These are phyloP conservation scores for Euphorbia schlechtendalii DNA, from an alignment of 441 rosid genomes.

Conservation along the genomic window DNA sequence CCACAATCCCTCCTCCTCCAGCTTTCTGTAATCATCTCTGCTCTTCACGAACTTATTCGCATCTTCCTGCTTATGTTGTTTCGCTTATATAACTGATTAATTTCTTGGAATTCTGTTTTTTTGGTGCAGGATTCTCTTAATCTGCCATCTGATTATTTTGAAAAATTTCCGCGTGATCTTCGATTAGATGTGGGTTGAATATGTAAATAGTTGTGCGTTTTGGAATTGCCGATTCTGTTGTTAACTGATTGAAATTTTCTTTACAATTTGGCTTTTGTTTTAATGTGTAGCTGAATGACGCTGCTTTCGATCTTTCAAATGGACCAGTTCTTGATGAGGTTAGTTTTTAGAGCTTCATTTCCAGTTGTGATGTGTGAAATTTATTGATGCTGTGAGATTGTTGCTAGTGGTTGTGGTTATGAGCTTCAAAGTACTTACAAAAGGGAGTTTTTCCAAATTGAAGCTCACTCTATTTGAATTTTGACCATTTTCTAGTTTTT, in stretches of 20 bases:
- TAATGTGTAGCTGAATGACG: constrained; percentile 64
- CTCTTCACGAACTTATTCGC: background rate
- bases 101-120: background rate
- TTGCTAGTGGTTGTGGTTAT: background rate
- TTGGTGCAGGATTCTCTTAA: constrained; percentile 64
- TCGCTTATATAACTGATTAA: background rate
- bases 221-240: too few relatives aligned
- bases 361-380: background rate
- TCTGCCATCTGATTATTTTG: constrained; percentile 73
- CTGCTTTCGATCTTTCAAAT: constrained; percentile 91
- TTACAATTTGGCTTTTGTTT: constrained; percentile 2
- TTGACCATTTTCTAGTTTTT: background rate
- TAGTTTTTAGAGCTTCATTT: constrained; percentile 18
- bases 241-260: background rate
- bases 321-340: constrained; percentile 83
- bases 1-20: constrained; percentile 46
- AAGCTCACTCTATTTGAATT: constrained; percentile 1
- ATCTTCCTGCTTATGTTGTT: background rate
- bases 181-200: constrained; percentile 58
- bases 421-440: background rate
- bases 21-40: constrained; percentile 45
- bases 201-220: background rate
- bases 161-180: constrained; percentile 64
- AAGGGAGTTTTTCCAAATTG: background rate
- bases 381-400: background rate